A percentile compares a stretch with the other conserved stretches of the same genome.
These are phyloP conservation scores for Alternaria incomplexa DNA, from an alignment of 2,329 filamentous ascomycete species.

Conservation along the genomic window DNA sequence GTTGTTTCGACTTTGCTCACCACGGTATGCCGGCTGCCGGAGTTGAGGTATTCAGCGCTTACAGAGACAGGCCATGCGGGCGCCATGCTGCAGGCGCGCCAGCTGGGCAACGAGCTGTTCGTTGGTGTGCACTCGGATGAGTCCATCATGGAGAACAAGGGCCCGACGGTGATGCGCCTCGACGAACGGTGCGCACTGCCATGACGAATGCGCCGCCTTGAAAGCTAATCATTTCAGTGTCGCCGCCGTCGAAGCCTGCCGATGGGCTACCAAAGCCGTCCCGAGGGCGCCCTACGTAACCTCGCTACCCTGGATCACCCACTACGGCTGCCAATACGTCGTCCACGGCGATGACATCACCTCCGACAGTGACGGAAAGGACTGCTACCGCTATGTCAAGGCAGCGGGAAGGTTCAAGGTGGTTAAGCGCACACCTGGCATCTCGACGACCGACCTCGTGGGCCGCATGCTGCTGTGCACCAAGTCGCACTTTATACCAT, in stretches of 20 bases:
- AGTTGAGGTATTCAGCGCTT: background rate
- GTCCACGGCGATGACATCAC: conserved; percentile 98
- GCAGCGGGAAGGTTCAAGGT: conserved; percentile 92
- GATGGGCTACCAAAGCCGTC: conserved; percentile 88
- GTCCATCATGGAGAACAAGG: conserved; percentile 94
- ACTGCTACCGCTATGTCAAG: conserved; percentile 98
- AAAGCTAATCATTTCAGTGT: conserved; percentile 59
- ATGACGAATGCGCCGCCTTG: background rate
- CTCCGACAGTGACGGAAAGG: conserved; percentile 88
- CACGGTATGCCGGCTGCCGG: conserved; percentile 66
- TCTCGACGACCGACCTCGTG: conserved; percentile 97
- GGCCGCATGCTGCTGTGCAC: conserved; percentile 97
- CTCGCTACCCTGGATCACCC: conserved; percentile 87
- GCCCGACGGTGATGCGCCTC: conserved; percentile 95
- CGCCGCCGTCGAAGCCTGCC: conserved; percentile 89
- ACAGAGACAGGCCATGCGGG: conserved; percentile 79
- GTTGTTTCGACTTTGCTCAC: conserved; percentile 99
- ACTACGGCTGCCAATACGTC: conserved; percentile 94
- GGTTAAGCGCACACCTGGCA: conserved; percentile 93
- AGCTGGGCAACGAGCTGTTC: conserved; percentile 84
- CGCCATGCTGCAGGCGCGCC: conserved; percentile 93
- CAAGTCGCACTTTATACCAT: conserved; percentile 90
- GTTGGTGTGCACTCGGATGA: conserved; percentile 97
- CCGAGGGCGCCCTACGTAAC: conserved; percentile 94
- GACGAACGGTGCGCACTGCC: conserved; percentile 70